Conservation (phyloP, 176 grass and related monocot species). For the Raddia guianensis region DNA sequence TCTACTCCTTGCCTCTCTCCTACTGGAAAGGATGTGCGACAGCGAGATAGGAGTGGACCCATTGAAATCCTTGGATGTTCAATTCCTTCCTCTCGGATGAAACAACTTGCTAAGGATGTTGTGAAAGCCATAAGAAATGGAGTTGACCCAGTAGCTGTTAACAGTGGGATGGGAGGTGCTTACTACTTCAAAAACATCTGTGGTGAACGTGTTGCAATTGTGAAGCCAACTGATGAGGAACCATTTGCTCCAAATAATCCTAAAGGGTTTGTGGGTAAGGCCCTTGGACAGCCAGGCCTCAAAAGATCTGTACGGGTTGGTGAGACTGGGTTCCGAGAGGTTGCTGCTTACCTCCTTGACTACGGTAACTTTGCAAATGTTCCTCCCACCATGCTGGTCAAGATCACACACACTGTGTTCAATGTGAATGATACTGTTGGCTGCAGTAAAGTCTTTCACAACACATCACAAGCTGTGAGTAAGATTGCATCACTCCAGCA, state of each 20-base stretch:
- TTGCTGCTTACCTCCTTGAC: constrained; percentile 87
- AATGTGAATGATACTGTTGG: constrained; percentile 70
- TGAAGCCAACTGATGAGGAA: constrained; percentile 96
- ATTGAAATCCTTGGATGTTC: constrained; percentile 89
- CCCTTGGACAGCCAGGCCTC: constrained; percentile 85
- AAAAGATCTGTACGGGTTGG: constrained; percentile 91
- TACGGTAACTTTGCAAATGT: constrained; percentile 79
- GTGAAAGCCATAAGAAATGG: constrained; percentile 71
- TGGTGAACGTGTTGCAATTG: constrained; percentile 88
- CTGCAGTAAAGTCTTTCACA: constrained; percentile 45
- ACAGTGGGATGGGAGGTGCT: constrained; percentile 86
- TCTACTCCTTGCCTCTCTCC: constrained; percentile 93
- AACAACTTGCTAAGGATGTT: constrained; percentile 78
- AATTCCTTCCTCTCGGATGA: constrained; percentile 65
- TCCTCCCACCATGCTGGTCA: constrained; percentile 83
- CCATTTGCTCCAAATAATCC: constrained; percentile 97
- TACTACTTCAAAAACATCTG: constrained; percentile 81
- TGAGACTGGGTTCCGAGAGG: constrained; percentile 92
- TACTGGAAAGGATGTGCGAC: constrained; percentile 59
- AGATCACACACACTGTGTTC: constrained; percentile 85
- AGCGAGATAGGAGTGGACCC: constrained; percentile 65
- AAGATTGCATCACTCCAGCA: constrained; percentile 94
- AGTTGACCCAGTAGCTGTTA: constrained; percentile 75
- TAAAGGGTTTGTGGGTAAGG: constrained; percentile 84
- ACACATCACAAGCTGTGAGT: constrained; percentile 59